These are phyloP conservation scores for Dactylellina drechsleri DNA, from an alignment of 2,329 filamentous ascomycete species.

Conservation along the genomic window DNA sequence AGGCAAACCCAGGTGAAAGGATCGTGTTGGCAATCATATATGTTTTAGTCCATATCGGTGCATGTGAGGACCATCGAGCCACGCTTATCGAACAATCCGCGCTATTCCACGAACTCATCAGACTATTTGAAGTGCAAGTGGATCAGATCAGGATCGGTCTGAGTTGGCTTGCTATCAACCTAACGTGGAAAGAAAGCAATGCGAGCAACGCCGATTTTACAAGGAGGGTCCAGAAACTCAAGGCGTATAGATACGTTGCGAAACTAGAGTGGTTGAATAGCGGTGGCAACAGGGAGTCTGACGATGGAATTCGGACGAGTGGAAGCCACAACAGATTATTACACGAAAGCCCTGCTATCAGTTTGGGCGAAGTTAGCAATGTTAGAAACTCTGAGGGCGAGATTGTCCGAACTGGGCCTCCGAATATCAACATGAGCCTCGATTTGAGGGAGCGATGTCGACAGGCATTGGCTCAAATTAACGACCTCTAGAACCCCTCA, in stretches of 20 bases:
- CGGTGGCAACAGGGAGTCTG: slow-evolving; percentile 25
- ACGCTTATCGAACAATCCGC: slow-evolving; percentile 79
- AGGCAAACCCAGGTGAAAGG: slow-evolving; percentile 63
- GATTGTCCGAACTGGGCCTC: slow-evolving; percentile 29
- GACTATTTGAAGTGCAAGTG: slow-evolving; percentile 77
- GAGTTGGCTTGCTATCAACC: slow-evolving; percentile 85
- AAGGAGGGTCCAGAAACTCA: slow-evolving; percentile 74
- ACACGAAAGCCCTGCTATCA: slow-evolving; percentile 9
- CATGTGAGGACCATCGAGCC: slow-evolving; percentile 78
- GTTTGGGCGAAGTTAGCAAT: slow-evolving; percentile 19
- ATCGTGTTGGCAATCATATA: slow-evolving; percentile 82
- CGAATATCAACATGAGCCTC: slow-evolving; percentile 47
- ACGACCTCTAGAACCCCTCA: slow-evolving; percentile 26
- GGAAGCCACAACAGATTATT: slow-evolving; percentile 1
- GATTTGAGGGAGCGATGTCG: slow-evolving; percentile 47
- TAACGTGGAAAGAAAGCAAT: slow-evolving; percentile 81
- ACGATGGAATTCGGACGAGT: slow-evolving; percentile 14
- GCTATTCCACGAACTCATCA: slow-evolving; percentile 76
- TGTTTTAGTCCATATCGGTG: slow-evolving; percentile 87
- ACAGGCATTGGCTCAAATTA: slow-evolving; percentile 49
- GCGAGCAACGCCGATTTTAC: slow-evolving; percentile 73
- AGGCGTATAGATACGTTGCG: slow-evolving; percentile 75
- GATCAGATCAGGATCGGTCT: slow-evolving; percentile 79
- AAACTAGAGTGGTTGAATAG: slow-evolving; percentile 71
- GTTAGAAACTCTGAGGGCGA: slow-evolving; percentile 38